Base-by-base conservation (phyloP, 2,329 filamentous ascomycete genomes). In the Hortaea sp. region DNA sequence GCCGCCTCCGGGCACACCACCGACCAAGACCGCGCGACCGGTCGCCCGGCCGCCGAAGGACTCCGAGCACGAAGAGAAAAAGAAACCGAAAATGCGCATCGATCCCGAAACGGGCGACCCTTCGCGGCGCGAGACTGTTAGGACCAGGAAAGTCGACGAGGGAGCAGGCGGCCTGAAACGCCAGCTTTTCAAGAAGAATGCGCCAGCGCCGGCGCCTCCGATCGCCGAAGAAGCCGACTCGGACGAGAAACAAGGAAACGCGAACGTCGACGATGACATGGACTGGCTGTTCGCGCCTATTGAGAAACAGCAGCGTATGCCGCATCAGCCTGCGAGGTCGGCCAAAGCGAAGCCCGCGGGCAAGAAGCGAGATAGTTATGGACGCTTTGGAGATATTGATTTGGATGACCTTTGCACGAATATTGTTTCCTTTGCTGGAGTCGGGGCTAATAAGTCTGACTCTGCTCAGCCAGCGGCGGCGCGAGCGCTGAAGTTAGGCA, bases 341-440 rank as follows among this genome's bases (percentile, higher is more conserved):
- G 7, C 9, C 2, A 40, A 12, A 13, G 9, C 38, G 38, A 40
- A 27, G 38, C 11, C 38, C n/a, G 28, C 45, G 12, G 20, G 20
- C 2, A 20, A 20, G 20, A 20, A 20, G 4, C 20, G 20, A 20
- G 20, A 20, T 20, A 20, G 20, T 20, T 20, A 20, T 20, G 20
- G 20, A 20, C 20, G 20, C 11, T 13, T 50, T n/a, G 35, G 40
- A n/a, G 57, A 57, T 13, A 49, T 59, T 30, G 59, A 62, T 41
- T 43, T 62, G 9, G 59, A 62, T 41, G 57, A 62, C 40, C 44
- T 62, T 29, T 44, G 61, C 7, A 52, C 52, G 37, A 57, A 53
- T 29, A 56, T 62, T 35, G 55, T 53, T 4, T 42, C 49, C 11
- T 55, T 55, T 42, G 57, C 44, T 20, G 20, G 20, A 20, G 20